Evolutionary conservation across 1,284 basidiomycete genomes (phyloP), one percentile per base, ranked within the genome.

Genomic region (Trichosporon sp.): DNA sequence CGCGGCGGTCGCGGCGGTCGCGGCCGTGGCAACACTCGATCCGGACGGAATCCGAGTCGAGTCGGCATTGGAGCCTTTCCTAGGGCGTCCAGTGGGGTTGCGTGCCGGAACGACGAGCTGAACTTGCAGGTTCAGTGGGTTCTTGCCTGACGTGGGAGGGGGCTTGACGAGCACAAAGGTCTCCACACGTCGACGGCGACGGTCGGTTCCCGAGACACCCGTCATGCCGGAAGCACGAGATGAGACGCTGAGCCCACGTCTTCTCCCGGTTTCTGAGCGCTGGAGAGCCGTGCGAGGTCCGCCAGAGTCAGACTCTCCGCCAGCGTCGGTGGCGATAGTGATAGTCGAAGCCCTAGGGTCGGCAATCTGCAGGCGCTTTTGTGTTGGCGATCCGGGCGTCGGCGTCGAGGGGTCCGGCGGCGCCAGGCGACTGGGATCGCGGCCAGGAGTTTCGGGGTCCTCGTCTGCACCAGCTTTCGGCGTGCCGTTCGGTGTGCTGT

Each of bases 71-170:
- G 68, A 69, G 6, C 65, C 62, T 12, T 35, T 29, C 21, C 68
- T 23, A 18, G 65, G 38, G 13, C 68, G 47, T n/a, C 44, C 44
- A 5, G 38, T 27, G 6, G 65, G 29, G 3, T 53, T 47, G 25
- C 38, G 56, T 18, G 66, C 65, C 3, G 63, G 75, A 58, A 82
- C 81, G 9, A 97, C 91, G 34, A 98, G 89, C 81, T 98, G 95
- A 6, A 98, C 90, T 80, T 98, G 95, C 1, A 98, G 87, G 80
- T 96, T 97, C 63, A 96, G 86, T 0, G 94, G 92, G 75, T 97
- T 93, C 74, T 91, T 92, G 15, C 90, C 88, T 0, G 93, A 91
- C 1, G 93, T 93, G 1, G 81, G 80, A 9, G 81, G 80, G 7
- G 81, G 81, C 67, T 78, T 77, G 72, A 83, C 81, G 21, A 83